phyloP scores from a whole-genome alignment of 2,329 filamentous ascomycete species.

The Albifimbria verrucaria region DNA sequence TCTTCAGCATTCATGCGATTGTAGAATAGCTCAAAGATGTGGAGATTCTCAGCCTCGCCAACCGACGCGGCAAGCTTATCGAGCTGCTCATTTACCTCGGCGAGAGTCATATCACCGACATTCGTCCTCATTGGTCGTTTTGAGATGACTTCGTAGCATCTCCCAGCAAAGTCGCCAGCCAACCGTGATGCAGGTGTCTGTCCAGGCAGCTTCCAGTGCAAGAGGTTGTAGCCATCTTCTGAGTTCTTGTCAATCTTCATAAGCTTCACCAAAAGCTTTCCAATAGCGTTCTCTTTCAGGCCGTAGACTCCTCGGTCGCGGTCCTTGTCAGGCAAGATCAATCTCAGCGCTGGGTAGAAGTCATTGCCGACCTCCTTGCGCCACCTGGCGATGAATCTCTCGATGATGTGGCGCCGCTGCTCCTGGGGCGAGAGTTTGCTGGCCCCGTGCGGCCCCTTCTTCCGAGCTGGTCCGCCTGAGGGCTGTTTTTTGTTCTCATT shows the following conservation, averaged over 20 bases:
- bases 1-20: slow-evolving; percentile 90
- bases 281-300: slow-evolving; percentile 88
- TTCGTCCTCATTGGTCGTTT: slow-evolving; percentile 75
- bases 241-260: slow-evolving; percentile 90
- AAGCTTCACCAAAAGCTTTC: slow-evolving; percentile 84
- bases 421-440: slow-evolving; percentile 69
- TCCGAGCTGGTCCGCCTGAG: slow-evolving; percentile 52
- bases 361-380: slow-evolving; percentile 84
- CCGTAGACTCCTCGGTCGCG: slow-evolving; percentile 90
- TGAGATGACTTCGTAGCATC: slow-evolving; percentile 82
- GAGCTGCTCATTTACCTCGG: slow-evolving; percentile 82
- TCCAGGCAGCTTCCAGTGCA: slow-evolving; percentile 91
- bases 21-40: slow-evolving; percentile 82
- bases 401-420: slow-evolving; percentile 74
- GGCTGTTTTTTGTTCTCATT: slow-evolving; percentile 77
- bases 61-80: slow-evolving; percentile 72
- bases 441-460: slow-evolving; percentile 56
- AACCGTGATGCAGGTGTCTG: slow-evolving; percentile 58
- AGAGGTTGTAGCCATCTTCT: slow-evolving; percentile 78
- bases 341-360: slow-evolving; percentile 86
- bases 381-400: slow-evolving; percentile 84
- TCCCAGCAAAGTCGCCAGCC: slow-evolving; percentile 87
- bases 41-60: slow-evolving; percentile 79
- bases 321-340: slow-evolving; percentile 92
- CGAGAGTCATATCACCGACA: slow-evolving; percentile 77